A percentile compares a stretch with the other conserved stretches of the same genome.
Conservation (phyloP, 306 rosid species). For the Ceratonia siliqua region DNA sequence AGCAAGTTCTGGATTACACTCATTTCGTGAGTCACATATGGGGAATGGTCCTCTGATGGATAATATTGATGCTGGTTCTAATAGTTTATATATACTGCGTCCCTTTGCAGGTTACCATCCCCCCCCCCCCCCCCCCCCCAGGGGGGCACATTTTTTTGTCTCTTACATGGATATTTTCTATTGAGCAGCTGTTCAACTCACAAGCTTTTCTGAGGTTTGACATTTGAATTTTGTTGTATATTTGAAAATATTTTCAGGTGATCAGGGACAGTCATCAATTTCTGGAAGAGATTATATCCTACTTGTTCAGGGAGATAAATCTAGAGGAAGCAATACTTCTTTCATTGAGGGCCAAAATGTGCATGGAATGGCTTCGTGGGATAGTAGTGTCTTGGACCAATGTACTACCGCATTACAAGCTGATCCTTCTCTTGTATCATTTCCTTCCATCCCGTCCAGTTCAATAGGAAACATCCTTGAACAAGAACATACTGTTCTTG, state of each 20-base stretch:
- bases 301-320: slow-evolving; percentile 46
- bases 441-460: slow-evolving; percentile 47
- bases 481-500: slow-evolving; percentile 42
- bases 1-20: slow-evolving; percentile 47
- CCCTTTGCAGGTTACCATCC: slow-evolving; percentile 41
- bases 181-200: slow-evolving; percentile 10
- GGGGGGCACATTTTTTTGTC: no score
- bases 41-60: slow-evolving; percentile 43
- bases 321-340: slow-evolving; percentile 40
- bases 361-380: slow-evolving; percentile 67
- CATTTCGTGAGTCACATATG: slow-evolving; percentile 40
- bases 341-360: slow-evolving; percentile 47
- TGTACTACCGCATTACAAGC: slow-evolving; percentile 39
- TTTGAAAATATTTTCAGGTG: slow-evolving; percentile 41
- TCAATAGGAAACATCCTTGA: slow-evolving; percentile 47
- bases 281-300: slow-evolving; percentile 54
- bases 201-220: slow-evolving; percentile 20
- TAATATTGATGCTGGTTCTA: slow-evolving; percentile 30
- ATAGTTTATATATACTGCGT: slow-evolving; percentile 30
- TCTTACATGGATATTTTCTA: not conserved
- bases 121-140: slow-evolving; percentile 9
- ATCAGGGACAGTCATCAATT: slow-evolving; percentile 52
- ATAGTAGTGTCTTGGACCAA: slow-evolving; percentile 53
- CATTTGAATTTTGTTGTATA: not conserved
- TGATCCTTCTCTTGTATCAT: slow-evolving; percentile 57